Evolutionary conservation across 2,329 filamentous ascomycete genomes (phyloP), one percentile per base, ranked within the genome.

Genomic region (Conoideocrella luteorostrata): DNA sequence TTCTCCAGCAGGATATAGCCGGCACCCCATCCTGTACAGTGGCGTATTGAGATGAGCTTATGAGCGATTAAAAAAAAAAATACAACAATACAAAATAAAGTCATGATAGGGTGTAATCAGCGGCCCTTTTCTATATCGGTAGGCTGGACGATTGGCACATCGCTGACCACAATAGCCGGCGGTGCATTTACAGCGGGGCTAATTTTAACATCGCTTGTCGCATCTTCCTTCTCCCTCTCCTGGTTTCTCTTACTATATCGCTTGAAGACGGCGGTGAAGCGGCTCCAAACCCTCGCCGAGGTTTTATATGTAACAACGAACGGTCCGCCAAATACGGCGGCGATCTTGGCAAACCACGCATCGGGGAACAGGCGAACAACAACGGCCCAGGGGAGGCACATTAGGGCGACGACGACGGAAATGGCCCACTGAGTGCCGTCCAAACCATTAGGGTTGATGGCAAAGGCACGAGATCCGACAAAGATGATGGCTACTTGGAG

Each of bases 401-500:
- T 72, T 45, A 83, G 70, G 23, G 88, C 87, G 38, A 90, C 74
- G 22, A 88, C 72, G 46, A 95, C 76, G 3, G 87, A 93, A 47
- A 89, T 77, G n/a, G 74, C 88, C 88, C 88, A 95, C 58, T 94
- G 86, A 35, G 75, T 69, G 36, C 78, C 81, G 45, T 79, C 80
- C 37, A 95, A 64, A 4, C 47, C 53, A 5, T 30, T 40, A n/a
- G 49, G 48, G 4, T 43, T 52, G 35, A 90, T 86, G 34, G 77
- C 76, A 68, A 95, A 91, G 2, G 88, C 87, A 10, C 71, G 65
- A 32, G 85, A 82, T 49, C 88, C 88, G 44, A 94, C 78, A 53
- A 86, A 93, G 52, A 94, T 77, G 58, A 95, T 95, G 66, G 94
- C 77, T 17, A 89, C 69, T 58, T 95, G 89, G 7, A 86, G 86